phyloP scores from a whole-genome alignment of 257 asterid species.

The Ophiorrhiza pumila region DNA sequence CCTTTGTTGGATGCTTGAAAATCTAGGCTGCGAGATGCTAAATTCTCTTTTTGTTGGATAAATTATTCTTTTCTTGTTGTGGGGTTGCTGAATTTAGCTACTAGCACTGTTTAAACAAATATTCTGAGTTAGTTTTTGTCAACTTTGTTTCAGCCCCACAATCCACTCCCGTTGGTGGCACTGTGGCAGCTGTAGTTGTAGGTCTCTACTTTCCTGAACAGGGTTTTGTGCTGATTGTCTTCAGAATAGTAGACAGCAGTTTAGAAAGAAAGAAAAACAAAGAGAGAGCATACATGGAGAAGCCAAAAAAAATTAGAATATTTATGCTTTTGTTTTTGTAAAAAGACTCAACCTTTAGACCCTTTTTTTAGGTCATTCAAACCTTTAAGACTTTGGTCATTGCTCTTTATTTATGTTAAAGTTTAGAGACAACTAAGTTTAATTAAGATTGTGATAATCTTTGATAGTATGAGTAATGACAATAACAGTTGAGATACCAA shows the following conservation, averaged over 20 bases:
- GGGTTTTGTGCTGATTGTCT: conserved; percentile 41
- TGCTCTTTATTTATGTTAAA: conserved; percentile 34
- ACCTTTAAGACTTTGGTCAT: conserved; percentile 21
- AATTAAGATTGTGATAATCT: conserved; percentile 34
- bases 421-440: conserved; percentile 41
- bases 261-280: conserved; percentile 6
- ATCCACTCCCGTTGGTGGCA: conserved; percentile 15
- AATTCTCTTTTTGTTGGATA: not conserved
- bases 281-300: conserved; percentile 35
- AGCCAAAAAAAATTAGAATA: conserved; percentile 24
- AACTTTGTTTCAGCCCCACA: conserved; percentile 6
- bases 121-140: conserved; percentile 7
- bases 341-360: conserved; percentile 38
- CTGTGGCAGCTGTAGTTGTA: conserved; percentile 20
- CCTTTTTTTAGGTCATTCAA: not conserved
- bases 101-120: not conserved
- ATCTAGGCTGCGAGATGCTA: not conserved
- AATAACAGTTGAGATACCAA: not conserved
- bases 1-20: conserved; percentile 21
- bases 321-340: conserved; percentile 24
- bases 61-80: not conserved
- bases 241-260: conserved; percentile 39
- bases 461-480: conserved; percentile 19
- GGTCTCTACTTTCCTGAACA: conserved; percentile 43
- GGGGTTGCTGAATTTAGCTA: not conserved